A percentile compares a stretch with the other conserved stretches of the same genome.
Evolutionary conservation across 2,329 filamentous ascomycete species (phyloP).

Genomic region (Emericellopsis atlantica): DNA sequence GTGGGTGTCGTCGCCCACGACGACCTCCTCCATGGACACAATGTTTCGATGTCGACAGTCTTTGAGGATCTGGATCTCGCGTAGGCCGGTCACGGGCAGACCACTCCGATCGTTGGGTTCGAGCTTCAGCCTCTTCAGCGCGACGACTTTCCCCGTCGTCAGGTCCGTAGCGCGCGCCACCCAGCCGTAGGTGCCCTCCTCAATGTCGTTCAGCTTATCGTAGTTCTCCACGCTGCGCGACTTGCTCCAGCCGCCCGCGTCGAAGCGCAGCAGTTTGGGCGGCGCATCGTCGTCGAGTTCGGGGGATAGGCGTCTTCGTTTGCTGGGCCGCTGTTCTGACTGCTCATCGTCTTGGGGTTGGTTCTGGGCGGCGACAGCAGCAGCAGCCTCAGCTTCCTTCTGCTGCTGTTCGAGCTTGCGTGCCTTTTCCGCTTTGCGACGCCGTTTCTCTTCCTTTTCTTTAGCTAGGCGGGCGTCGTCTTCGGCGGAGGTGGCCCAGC

Average conservation of each 20-base stretch:
- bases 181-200: slow-evolving; percentile 93
- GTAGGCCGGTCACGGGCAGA: slow-evolving; percentile 80
- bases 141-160: slow-evolving; percentile 67
- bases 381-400: slow-evolving; percentile 14
- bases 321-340: slow-evolving; percentile 37
- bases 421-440: slow-evolving; percentile 70
- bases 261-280: slow-evolving; percentile 58
- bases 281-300: slow-evolving; percentile 17
- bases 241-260: slow-evolving; percentile 51
- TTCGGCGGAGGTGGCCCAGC: slow-evolving; percentile 80
- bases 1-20: slow-evolving; percentile 53
- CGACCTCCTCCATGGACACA: slow-evolving; percentile 70
- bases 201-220: slow-evolving; percentile 89
- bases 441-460: slow-evolving; percentile 84
- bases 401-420: slow-evolving; percentile 40
- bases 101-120: slow-evolving; percentile 61
- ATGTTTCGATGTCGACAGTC: slow-evolving; percentile 74
- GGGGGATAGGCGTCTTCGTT: slow-evolving; percentile 47
- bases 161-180: slow-evolving; percentile 74
- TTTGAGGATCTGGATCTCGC: slow-evolving; percentile 86
- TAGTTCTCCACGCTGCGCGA: slow-evolving; percentile 77
- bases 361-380: slow-evolving; percentile 12
- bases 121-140: slow-evolving; percentile 88
- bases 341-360: slow-evolving; percentile 11
- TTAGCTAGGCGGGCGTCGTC: slow-evolving; percentile 64